Conservation (phyloP, 2,329 filamentous ascomycete genomes). For the Arthrobotrys megalospora region DNA sequence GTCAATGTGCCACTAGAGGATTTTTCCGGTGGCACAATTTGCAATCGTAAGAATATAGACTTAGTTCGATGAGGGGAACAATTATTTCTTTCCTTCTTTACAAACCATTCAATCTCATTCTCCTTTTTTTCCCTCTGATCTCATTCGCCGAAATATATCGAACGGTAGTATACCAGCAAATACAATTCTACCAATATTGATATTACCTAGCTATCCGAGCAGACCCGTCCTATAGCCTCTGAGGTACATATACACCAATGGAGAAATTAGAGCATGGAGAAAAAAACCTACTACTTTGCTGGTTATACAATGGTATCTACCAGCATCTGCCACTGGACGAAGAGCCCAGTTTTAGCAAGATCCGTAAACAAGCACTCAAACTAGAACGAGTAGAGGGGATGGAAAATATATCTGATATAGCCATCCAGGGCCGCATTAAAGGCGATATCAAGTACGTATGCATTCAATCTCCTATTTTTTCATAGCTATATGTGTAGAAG, state of each 20-base stretch:
- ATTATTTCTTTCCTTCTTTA: too few species aligned
- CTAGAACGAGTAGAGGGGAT: not conserved
- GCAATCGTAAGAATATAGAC: too few species aligned
- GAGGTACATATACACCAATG: not conserved
- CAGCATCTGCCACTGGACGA: not conserved
- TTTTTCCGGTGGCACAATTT: too few species aligned
- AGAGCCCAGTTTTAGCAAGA: not conserved
- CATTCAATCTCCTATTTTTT: not conserved
- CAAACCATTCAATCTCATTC: too few species aligned
- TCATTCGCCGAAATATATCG: too few species aligned
- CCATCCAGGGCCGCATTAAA: not conserved
- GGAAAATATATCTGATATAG: not conserved
- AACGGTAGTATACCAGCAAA: too few species aligned
- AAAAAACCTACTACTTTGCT: constrained; percentile 18
- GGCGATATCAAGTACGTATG: not conserved
- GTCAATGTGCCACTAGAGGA: not conserved
- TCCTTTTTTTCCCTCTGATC: too few species aligned
- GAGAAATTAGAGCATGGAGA: not conserved
- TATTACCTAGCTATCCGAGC: not conserved
- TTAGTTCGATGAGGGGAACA: too few species aligned
- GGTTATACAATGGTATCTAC: constrained; percentile 37
- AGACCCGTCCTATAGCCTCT: not conserved
- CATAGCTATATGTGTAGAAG: too few species aligned
- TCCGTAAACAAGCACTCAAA: not conserved
- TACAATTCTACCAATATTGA: too few species aligned